Percentiles rank a stretch among this genome's conserved stretches.
These are phyloP conservation scores for Claviceps monticola DNA, from an alignment of 2,329 filamentous ascomycete species.

Conservation along the genomic window DNA sequence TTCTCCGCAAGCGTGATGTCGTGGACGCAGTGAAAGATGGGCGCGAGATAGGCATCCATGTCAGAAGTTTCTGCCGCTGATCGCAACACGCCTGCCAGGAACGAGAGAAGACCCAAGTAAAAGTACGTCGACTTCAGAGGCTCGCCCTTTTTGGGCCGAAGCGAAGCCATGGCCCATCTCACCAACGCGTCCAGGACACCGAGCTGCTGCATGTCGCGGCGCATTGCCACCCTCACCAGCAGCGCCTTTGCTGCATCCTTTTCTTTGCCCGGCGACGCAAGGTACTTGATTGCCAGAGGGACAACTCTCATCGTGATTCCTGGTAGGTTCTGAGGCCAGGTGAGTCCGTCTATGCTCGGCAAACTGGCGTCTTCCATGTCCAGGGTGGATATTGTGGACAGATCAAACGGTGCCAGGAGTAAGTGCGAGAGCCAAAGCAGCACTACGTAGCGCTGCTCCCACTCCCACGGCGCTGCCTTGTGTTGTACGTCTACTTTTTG, in stretches of 20 bases:
- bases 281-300: constrained; percentile 54
- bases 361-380: constrained; percentile 32
- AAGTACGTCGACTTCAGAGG: constrained; percentile 48
- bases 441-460: constrained; percentile 82
- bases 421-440: constrained; percentile 79
- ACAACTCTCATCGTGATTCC: constrained; percentile 58
- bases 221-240: constrained; percentile 67
- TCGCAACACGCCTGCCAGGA: constrained; percentile 59
- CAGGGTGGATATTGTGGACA: constrained; percentile 65
- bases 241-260: constrained; percentile 75
- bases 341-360: constrained; percentile 31
- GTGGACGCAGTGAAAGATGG: constrained; percentile 53
- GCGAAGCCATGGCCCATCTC: constrained; percentile 51
- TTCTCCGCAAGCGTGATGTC: constrained; percentile 39
- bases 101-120: constrained; percentile 66
- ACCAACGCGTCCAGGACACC: constrained; percentile 56
- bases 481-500: constrained; percentile 2
- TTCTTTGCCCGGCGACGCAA: constrained; percentile 70
- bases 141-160: constrained; percentile 31
- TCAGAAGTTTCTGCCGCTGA: constrained; percentile 60
- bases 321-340: constrained; percentile 48
- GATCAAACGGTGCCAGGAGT: constrained; percentile 76
- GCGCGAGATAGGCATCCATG: constrained; percentile 50
- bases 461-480: constrained; percentile 36
- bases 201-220: constrained; percentile 74